Base-by-base conservation (phyloP, 31 red algal species). In the Asparagopsis taxiformis region DNA sequence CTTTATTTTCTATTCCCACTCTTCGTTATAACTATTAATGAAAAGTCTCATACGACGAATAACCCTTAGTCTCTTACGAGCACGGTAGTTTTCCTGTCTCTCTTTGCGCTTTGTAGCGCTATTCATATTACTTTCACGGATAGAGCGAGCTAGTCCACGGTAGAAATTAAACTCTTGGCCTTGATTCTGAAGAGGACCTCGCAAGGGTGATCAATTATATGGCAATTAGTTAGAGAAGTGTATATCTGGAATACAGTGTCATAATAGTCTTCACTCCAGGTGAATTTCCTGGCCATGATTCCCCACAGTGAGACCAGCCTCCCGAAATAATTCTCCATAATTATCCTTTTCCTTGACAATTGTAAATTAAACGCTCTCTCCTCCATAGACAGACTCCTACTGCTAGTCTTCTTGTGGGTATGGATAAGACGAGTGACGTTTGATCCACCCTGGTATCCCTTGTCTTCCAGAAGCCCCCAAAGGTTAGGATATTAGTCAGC, bases 191-290 rank as follows among this genome's bases (percentile, higher is more conserved):
- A n/a, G n/a, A n/a, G n/a, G n/a, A n/a, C n/a, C n/a, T n/a, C n/a
- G n/a, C n/a, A n/a, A n/a, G n/a, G n/a, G n/a, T n/a, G n/a, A n/a
- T n/a, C n/a, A n/a, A n/a, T n/a, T n/a, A 70, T 70, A 10, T 70
- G 65, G 3, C 22, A 26, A 30, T 50, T 70, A 3, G 65, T 50
- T 5, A 70, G 24, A 46, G 7, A 32, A 3, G 50, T 16, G 22
- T 38, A 70, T 3, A 70, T 3, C 23, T 51, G 10, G 7, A 51
- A 26, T 17, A 70, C 10, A 7, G 22, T 5, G 39, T 70, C 41
- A 51, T 70, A 70, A 8, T 7, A 17, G 22, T 30, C n/a, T 11
- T 70, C 41, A 6, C 20, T 51, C 65, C 65, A 70, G 10, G 3
- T 44, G 8, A 24, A 70, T 30, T 70, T 70, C 4, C 31, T 17